Conservation (phyloP, 805 yeast species). For the Lachancea nothofagi region DNA sequence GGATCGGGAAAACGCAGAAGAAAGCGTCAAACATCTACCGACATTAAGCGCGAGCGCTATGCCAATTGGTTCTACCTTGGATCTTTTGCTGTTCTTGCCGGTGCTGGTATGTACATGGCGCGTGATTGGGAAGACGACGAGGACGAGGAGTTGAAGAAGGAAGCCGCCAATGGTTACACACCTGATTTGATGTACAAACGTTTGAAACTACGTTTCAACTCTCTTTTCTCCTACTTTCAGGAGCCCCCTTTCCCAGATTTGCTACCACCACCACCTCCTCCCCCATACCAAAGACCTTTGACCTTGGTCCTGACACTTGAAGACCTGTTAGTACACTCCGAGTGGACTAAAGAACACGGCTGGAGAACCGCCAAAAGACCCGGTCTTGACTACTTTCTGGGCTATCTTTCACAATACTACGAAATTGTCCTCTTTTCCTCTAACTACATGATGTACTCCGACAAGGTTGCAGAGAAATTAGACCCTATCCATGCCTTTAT, state of each 20-base stretch:
- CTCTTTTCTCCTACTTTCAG: constrained; percentile 74
- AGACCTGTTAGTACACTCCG: constrained; percentile 83
- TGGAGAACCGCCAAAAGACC: constrained; percentile 99
- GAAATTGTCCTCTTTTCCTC: constrained; percentile 90
- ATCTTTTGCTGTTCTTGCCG: constrained; percentile 41
- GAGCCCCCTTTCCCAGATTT: constrained; percentile 93
- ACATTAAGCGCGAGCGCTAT: constrained; percentile 73
- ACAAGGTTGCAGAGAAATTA: constrained; percentile 75
- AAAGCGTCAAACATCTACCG: constrained; percentile 65
- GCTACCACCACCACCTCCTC: constrained; percentile 86
- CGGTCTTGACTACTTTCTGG: constrained; percentile 93
- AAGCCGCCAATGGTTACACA: constrained; percentile 60
- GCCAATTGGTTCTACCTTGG: constrained; percentile 70
- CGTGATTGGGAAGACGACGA: constrained; percentile 84
- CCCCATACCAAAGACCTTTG: constrained; percentile 85
- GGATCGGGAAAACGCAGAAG: constrained; percentile 36
- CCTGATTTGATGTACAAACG: constrained; percentile 63
- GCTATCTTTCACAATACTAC: constrained; percentile 90
- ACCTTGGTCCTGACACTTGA: constrained; percentile 87
- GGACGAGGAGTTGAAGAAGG: constrained; percentile 51
- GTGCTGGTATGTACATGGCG: constrained; percentile 60
- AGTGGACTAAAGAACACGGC: constrained; percentile 87
- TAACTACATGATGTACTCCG: constrained; percentile 79
- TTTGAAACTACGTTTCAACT: constrained; percentile 62
- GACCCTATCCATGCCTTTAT: constrained; percentile 91